Base-by-base conservation (phyloP, 2,329 filamentous ascomycete species). In the Pseudocercospora fuligena region DNA sequence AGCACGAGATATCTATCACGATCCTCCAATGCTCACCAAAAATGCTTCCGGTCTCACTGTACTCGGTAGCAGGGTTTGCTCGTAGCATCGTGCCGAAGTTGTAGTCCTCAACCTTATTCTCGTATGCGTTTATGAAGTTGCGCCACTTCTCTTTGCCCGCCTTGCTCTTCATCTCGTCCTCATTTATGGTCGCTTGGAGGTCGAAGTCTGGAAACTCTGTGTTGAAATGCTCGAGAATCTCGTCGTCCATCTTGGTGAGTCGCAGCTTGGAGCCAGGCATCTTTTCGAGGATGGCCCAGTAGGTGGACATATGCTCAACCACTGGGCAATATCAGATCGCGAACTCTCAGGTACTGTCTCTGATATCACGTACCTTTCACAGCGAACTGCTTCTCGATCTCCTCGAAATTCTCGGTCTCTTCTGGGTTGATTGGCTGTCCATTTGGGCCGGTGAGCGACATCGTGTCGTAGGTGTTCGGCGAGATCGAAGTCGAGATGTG, bases 331-430 rank as follows among this genome's bases (percentile, higher is more conserved):
- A 60, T 64, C 25, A 67, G 61, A 40, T 23, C 51, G 25, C 27
- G 27, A 19, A 23, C 14, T 2, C 11, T 31, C 12, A 27, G 21
- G 2, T 27, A 56, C 21, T 6, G 9, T 21, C 47, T 21, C 47
- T 14, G n/a, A n/a, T n/a, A 23, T n/a, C 51, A 16, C 27, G 54
- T 76, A 93, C 92, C 91, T 85, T 98, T 98, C 75, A 99, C 95
- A 31, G 95, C 95, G 77, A 99, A 99, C 81, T 98, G 95, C 86
- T 97, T 97, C 87, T 99, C 95, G 79, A 99, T 97, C 92, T 79
- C 77, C 64, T 79, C 77, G 61, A 75, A 77, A 80, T 92, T 92
- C 77, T 90, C 87, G 40, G 88, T 87, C 78, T 88, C 81, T 76
- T 91, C 87, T 16, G 82, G 72, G 67, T 80, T 79, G 70, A 83